These are phyloP conservation scores for Aspergillus novoparasiticus DNA, from an alignment of 2,329 filamentous ascomycete genomes.

Conservation along the genomic window DNA sequence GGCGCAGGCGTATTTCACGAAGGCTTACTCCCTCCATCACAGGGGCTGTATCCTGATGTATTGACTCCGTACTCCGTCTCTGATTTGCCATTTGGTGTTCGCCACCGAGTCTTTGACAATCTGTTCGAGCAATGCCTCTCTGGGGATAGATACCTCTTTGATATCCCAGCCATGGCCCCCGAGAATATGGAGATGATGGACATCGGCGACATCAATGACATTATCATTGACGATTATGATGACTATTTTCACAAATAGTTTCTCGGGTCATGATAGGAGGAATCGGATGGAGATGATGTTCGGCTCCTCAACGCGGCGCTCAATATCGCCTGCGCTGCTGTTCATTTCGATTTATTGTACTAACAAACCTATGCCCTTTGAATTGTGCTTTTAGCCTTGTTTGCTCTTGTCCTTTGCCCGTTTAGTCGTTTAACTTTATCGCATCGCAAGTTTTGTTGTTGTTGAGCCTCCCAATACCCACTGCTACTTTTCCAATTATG, in stretches of 20 bases:
- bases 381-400: not conserved
- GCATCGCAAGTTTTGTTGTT: not conserved
- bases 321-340: not conserved
- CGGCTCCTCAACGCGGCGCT: not conserved
- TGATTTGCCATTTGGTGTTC: not conserved
- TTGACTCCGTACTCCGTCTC: not conserved
- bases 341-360: not conserved
- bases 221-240: not conserved
- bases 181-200: not conserved
- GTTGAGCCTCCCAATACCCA: not conserved
- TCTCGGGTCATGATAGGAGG: not conserved
- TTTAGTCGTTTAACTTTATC: not conserved
- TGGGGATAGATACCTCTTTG: not conserved
- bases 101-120: not conserved
- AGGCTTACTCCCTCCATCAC: not conserved
- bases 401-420: not conserved
- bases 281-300: not conserved
- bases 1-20: not conserved
- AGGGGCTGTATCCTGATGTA: not conserved
- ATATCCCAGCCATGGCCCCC: not conserved
- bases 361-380: too few relatives aligned
- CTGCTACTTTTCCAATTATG: not conserved
- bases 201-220: not conserved
- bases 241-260: not conserved
- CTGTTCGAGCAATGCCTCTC: constrained; percentile 4